phyloP scores from a whole-genome alignment of 2,329 filamentous ascomycete genomes.

The Bretziella fagacearum region DNA sequence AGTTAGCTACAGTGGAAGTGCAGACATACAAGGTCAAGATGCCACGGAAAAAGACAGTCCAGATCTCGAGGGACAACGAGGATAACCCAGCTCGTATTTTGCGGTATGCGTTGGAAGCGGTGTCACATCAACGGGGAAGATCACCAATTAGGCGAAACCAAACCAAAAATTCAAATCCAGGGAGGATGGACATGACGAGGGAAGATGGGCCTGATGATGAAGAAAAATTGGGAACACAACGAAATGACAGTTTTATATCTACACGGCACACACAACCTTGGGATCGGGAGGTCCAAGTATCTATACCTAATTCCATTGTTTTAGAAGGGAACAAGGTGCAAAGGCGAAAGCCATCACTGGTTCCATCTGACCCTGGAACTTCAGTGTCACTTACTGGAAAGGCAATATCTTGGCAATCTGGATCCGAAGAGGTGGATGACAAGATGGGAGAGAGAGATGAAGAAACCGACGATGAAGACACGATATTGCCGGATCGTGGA shows the following conservation, averaged over 20 bases:
- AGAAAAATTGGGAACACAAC: neutral
- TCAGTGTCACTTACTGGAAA: neutral
- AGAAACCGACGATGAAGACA: neutral
- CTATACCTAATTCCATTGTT: neutral
- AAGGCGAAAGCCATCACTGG: neutral
- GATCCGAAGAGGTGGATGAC: neutral
- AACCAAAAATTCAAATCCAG: neutral
- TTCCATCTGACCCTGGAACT: neutral
- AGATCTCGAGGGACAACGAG: neutral
- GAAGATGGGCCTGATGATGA: neutral
- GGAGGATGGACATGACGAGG: neutral
- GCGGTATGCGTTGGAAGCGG: conserved; percentile 1
- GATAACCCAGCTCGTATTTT: neutral
- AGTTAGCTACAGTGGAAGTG: conserved; percentile 7
- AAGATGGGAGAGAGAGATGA: neutral
- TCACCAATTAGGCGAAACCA: neutral
- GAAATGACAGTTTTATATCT: neutral
- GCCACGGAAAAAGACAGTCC: neutral
- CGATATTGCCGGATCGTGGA: neutral
- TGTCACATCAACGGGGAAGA: neutral
- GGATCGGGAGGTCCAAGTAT: neutral
- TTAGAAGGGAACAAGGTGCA: neutral
- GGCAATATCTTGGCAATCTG: neutral
- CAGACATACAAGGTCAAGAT: neutral
- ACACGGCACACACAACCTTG: neutral